Evolutionary conservation across 2,329 filamentous ascomycete species (phyloP).

Genomic region (Aotearoamyces nothofagi): DNA sequence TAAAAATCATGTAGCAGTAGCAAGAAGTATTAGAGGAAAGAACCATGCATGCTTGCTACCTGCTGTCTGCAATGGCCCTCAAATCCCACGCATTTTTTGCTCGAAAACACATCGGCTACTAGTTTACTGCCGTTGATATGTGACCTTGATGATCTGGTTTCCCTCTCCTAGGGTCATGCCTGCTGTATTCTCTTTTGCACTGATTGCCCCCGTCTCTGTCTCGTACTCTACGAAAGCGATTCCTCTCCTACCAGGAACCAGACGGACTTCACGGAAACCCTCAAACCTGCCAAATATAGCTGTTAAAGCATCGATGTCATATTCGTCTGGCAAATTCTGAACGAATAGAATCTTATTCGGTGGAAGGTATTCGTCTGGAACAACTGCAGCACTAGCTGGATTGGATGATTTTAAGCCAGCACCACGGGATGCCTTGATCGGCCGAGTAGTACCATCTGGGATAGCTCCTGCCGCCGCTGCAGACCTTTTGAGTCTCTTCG

Average conservation of each 20-base stretch:
- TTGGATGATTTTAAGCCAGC: slow-evolving; percentile 65
- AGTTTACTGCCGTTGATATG: slow-evolving; percentile 79
- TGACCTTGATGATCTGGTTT: slow-evolving; percentile 76
- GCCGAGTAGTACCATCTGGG: slow-evolving; percentile 33
- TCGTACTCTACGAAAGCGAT: slow-evolving; percentile 98
- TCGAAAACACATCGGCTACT: no score
- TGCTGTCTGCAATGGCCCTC: no score
- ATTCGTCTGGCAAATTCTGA: slow-evolving; percentile 79
- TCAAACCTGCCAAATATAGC: slow-evolving; percentile 79
- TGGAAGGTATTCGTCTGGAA: slow-evolving; percentile 95
- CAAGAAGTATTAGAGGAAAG: no score
- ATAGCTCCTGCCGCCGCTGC: slow-evolving; percentile 21
- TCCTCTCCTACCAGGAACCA: slow-evolving; percentile 72
- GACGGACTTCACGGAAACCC: slow-evolving; percentile 82
- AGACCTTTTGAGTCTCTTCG: slow-evolving; percentile 59
- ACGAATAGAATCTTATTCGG: slow-evolving; percentile 96
- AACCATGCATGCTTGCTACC: no score
- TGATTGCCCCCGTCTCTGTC: slow-evolving; percentile 74
- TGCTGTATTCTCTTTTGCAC: slow-evolving; percentile 83
- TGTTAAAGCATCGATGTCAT: slow-evolving; percentile 65
- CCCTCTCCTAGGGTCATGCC: slow-evolving; percentile 67
- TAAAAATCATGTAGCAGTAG: no score
- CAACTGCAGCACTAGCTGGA: slow-evolving; percentile 50
- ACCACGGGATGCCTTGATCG: slow-evolving; percentile 55
- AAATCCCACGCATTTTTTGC: no score